Conservation (phyloP, 345 rosid genomes). For the Lenwebbia sp. region DNA sequence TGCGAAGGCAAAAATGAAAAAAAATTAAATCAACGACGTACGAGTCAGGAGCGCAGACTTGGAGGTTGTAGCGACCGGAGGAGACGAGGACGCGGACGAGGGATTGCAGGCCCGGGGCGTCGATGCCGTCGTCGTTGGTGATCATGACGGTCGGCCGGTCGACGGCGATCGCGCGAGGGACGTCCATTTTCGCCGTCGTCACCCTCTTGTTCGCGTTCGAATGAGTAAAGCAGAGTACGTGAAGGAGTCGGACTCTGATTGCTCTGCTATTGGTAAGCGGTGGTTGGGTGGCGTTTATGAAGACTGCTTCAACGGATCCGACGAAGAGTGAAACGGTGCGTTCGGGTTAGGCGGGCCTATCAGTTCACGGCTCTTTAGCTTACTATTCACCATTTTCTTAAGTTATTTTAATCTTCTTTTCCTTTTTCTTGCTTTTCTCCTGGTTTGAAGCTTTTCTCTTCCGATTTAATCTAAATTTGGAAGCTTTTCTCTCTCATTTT, state of each 20-base stretch:
- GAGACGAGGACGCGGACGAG: constrained; percentile 68
- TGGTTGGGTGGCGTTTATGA: not conserved
- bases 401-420: too few species aligned
- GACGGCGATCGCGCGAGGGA: not conserved
- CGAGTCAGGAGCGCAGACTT: constrained; percentile 92
- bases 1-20: not conserved
- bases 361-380: too few species aligned
- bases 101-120: constrained; percentile 73
- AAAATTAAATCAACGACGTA: constrained; percentile 8
- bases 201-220: not conserved
- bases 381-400: too few species aligned
- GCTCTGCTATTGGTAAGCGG: not conserved
- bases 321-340: not conserved
- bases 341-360: not conserved
- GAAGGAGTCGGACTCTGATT: not conserved
- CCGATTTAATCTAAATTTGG: too few species aligned
- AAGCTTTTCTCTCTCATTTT: too few species aligned
- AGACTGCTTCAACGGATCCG: not conserved
- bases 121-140: constrained; percentile 94
- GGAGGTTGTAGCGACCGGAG: constrained; percentile 45
- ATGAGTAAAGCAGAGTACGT: not conserved
- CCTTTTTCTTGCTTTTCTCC: too few species aligned
- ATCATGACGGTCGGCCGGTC: constrained; percentile 32
- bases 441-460: too few species aligned
- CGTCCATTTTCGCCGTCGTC: not conserved